Conservation (phyloP, 495 filamentous ascomycete genomes). For the Talaromyces ruber region DNA sequence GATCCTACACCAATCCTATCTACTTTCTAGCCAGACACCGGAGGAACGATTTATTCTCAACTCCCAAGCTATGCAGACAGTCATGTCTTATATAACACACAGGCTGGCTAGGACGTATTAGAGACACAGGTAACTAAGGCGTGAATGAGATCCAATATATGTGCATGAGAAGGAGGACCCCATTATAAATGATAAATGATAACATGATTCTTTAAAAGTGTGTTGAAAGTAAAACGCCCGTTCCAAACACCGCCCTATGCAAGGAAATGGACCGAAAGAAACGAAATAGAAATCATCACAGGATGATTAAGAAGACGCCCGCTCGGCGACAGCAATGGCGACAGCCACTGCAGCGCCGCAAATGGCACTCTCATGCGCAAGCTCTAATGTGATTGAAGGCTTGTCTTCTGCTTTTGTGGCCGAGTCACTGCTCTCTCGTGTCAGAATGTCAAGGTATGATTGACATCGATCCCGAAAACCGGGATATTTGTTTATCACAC, state of each 20-base stretch:
- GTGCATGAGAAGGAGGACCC: background rate
- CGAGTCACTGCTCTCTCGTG: slow-evolving; percentile 16
- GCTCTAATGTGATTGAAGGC: slow-evolving; percentile 34
- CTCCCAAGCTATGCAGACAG: background rate
- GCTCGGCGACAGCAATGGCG: slow-evolving; percentile 35
- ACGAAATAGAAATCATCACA: background rate
- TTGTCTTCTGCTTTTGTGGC: slow-evolving; percentile 8
- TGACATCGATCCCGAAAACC: slow-evolving; percentile 45
- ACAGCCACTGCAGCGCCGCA: slow-evolving; percentile 50
- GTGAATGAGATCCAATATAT: background rate
- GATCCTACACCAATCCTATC: too few species aligned
- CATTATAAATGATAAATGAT: background rate
- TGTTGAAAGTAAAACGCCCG: background rate
- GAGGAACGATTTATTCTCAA: background rate
- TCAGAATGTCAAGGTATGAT: slow-evolving; percentile 36
- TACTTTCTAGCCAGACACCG: background rate
- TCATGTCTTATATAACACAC: background rate
- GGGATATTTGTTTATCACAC: slow-evolving; percentile 53
- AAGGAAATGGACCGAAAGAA: background rate
- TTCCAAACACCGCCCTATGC: slow-evolving; percentile 6
- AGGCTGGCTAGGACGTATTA: background rate
- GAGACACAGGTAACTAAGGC: background rate
- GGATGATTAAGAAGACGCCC: background rate
- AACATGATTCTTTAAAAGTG: background rate
- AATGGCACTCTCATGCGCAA: slow-evolving; percentile 44